Evolutionary conservation across 108 stramenopile species (phyloP), one percentile per base, ranked within the genome.

Genomic region (Pseudonitzschia multiseries): DNA sequence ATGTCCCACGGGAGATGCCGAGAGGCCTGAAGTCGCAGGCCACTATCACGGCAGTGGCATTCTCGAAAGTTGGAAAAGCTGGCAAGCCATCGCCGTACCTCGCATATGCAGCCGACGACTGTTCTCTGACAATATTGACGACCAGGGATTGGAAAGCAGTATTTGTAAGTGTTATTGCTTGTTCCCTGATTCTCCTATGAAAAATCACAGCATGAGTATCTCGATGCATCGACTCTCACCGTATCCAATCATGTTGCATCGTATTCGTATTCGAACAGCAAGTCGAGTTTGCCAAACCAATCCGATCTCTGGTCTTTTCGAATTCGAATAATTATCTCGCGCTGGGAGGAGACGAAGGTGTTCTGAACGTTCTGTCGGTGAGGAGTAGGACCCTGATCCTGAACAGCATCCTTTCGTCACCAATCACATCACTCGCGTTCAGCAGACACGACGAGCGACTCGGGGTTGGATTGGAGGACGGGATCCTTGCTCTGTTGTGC

Each of bases 271-370:
- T 10, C 42, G 20, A 24, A 56, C 20, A 80, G 72, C 70, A 80
- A 73, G 68, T 81, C 51, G 70, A 65, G 24, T 84, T 84, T 70
- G 57, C 70, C 33, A 68, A 84, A 31, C 77, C 84, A 27, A 74
- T 81, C 24, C 51, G 67, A 29, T 64, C 70, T 22, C 54, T 84
- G 24, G 73, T 57, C 6, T 84, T 84, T 43, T 81, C 84, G 14
- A 54, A 81, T 66, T 75, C 76, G 1, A 79, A 69, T 40, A 72
- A 77, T n/a, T 75, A 74, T 33, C 54, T 84, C 43, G 84, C 84
- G 15, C 26, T 77, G 31, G 84, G 77, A 36, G 76, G 79, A 17
- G 74, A 78, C 32, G 76, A 78, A 57, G 73, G 67, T 52, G 51
- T 69, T 24, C 40, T 84, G 18, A 75, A 76, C 68, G 72, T 84